Evolutionary conservation across 306 rosid species (phyloP).

Genomic region (Cucurbita argyrosperma): DNA sequence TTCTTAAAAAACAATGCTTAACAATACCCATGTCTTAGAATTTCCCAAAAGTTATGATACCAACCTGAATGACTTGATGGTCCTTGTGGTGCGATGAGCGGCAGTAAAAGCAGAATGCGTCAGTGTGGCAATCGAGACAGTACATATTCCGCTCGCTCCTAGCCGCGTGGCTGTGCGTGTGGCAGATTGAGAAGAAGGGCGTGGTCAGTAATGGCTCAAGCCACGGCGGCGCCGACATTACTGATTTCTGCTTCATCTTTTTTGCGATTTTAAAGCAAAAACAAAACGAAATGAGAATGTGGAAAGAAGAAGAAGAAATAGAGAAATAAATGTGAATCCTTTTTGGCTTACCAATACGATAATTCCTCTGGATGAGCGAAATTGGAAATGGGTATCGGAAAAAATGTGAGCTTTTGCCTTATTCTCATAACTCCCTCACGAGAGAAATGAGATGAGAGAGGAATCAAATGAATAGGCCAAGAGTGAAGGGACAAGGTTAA

Average conservation of each 20-base stretch:
- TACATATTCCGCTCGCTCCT: conserved; percentile 88
- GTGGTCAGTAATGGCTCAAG: conserved; percentile 53
- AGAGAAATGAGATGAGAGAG: background rate
- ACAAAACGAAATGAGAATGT: background rate
- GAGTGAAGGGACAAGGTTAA: conserved; percentile 1
- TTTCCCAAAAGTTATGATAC: background rate
- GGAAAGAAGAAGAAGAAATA: background rate
- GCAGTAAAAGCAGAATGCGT: conserved; percentile 83
- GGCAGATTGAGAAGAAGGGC: conserved; percentile 61
- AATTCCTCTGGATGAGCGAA: conserved; percentile 10
- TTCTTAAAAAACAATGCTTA: background rate
- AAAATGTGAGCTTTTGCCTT: conserved; percentile 8
- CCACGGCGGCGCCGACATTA: conserved; percentile 78
- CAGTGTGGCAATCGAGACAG: conserved; percentile 64
- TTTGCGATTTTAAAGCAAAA: background rate
- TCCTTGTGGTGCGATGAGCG: conserved; percentile 78
- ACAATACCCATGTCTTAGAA: background rate
- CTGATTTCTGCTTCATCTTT: conserved; percentile 27
- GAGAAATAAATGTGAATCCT: background rate
- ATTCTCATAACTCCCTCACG: background rate
- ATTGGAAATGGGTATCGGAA: conserved; percentile 3
- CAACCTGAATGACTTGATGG: conserved; percentile 83
- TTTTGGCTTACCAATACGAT: background rate
- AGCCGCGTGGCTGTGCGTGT: conserved; percentile 55
- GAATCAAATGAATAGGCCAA: background rate